Base-by-base conservation (phyloP, 108 stramenopile species). In the Skeletonema costatum region DNA sequence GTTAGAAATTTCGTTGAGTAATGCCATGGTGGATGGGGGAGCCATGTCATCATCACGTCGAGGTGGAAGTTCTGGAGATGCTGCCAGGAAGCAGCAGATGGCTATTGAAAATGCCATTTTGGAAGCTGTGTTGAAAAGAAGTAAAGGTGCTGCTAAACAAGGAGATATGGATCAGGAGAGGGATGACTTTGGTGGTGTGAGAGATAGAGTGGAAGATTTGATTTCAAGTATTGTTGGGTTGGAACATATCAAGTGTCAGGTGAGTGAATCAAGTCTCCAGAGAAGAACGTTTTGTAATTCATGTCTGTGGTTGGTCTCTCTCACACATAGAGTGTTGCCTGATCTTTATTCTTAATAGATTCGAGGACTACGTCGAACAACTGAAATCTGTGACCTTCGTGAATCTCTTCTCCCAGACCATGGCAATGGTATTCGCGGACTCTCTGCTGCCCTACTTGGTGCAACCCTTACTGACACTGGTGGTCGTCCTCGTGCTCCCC, bases 181-280 rank as follows among this genome's bases (percentile, higher is more conserved):
- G 16, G 72, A 75, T 30, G 60, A 65, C 66, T 19, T 70, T 38
- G 60, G 46, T n/a, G 42, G 65, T 61, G 89, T 92, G 0, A 70
- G 92, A 25, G 95, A 96, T 85, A 86, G 92, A 9, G 92, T 96
- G 10, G 95, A 96, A 78, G 92, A 93, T 77, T 80, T 93, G 61
- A 74, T 96, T 42, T 80, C 83, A 36, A 84, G 86, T 25, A 96
- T 96, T 78, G 89, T 96, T 71, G 90, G 95, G 32, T 76, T 96
- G 78, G 95, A 96, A 51, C 92, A 93, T 51, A 85, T 96, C 81
- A 96, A 96, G 78, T 86, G 85, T 77, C 95, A 96, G 87, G 94
- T 95, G 68, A 63, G 89, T 76, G 13, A 14, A 36, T 73, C 38
- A 19, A 48, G 29, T 12, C 11, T 41, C 5, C 50, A 32, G 17